These are phyloP conservation scores for Sarocladium kiliense DNA, from an alignment of 2,329 filamentous ascomycete species.

Conservation along the genomic window DNA sequence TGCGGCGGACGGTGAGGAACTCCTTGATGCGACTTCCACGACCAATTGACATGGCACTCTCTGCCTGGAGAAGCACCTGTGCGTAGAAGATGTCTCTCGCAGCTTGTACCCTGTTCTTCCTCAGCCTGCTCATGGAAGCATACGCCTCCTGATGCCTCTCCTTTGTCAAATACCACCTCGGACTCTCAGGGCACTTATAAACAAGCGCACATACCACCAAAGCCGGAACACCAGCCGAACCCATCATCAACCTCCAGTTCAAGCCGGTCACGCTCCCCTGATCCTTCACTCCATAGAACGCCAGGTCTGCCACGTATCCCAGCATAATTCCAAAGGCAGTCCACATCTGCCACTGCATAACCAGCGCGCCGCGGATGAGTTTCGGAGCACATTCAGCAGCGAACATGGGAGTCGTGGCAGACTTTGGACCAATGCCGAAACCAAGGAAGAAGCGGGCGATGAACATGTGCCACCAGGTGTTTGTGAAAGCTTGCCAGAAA, in stretches of 20 bases:
- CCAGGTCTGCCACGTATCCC: conserved; percentile 56
- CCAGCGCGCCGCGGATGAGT: conserved; percentile 10
- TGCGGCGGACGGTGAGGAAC: conserved; percentile 55
- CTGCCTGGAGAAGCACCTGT: conserved; percentile 51
- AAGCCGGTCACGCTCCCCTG: conserved; percentile 36
- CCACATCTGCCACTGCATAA: conserved; percentile 34
- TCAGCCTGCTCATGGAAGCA: conserved; percentile 38
- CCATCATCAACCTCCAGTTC: conserved; percentile 30
- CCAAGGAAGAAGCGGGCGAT: conserved; percentile 21
- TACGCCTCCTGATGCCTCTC: conserved; percentile 41
- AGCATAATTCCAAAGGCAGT: conserved; percentile 51
- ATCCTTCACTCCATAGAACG: conserved; percentile 53
- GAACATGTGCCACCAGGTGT: conserved; percentile 12
- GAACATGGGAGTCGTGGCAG: conserved; percentile 7
- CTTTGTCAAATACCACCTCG: conserved; percentile 47
- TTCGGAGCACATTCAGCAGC: conserved; percentile 9
- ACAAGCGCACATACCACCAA: conserved; percentile 41
- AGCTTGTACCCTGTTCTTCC: conserved; percentile 47
- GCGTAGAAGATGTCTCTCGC: conserved; percentile 53
- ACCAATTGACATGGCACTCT: conserved; percentile 37
- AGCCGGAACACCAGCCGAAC: conserved; percentile 45
- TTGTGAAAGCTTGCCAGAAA: conserved; percentile 36
- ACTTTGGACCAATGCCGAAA: conserved; percentile 15
- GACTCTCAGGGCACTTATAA: conserved; percentile 45
- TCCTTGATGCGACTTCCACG: conserved; percentile 47